These are phyloP conservation scores for Suillus fuscotomentosus DNA, from an alignment of 768 basidiomycete genomes.

Conservation along the genomic window DNA sequence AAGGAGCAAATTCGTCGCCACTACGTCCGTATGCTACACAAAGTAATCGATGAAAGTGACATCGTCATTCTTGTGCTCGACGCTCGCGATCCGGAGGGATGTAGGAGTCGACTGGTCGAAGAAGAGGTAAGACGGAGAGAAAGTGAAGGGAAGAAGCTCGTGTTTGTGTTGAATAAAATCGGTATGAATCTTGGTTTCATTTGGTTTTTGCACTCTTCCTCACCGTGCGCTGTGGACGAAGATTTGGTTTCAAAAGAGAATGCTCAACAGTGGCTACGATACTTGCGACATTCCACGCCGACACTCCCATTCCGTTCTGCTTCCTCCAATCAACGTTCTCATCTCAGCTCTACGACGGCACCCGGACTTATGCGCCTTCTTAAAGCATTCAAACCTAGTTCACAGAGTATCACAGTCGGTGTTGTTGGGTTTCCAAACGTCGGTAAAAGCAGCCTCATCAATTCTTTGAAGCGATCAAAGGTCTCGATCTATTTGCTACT, in stretches of 20 bases:
- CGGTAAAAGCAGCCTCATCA: slow-evolving; percentile 93
- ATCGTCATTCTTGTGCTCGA: slow-evolving; percentile 89
- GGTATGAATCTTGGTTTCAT: slow-evolving; percentile 48
- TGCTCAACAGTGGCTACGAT: slow-evolving; percentile 85
- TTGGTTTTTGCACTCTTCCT: background rate
- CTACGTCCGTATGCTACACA: slow-evolving; percentile 79
- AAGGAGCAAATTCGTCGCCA: slow-evolving; percentile 70
- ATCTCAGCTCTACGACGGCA: slow-evolving; percentile 76
- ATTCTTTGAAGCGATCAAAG: slow-evolving; percentile 84
- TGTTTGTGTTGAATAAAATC: slow-evolving; percentile 96
- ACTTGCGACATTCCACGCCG: slow-evolving; percentile 90
- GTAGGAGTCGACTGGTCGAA: slow-evolving; percentile 88
- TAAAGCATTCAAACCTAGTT: slow-evolving; percentile 76
- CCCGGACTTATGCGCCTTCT: slow-evolving; percentile 78
- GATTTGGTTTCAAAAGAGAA: slow-evolving; percentile 89
- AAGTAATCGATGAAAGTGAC: slow-evolving; percentile 92
- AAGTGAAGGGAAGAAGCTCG: slow-evolving; percentile 84
- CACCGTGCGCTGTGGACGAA: slow-evolving; percentile 26
- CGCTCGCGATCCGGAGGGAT: slow-evolving; percentile 94
- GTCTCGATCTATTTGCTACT: slow-evolving; percentile 32
- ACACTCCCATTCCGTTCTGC: slow-evolving; percentile 89
- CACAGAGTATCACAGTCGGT: slow-evolving; percentile 78
- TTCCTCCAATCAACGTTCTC: slow-evolving; percentile 72
- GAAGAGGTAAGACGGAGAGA: slow-evolving; percentile 89
- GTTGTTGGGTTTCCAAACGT: slow-evolving; percentile 98